phyloP scores from a whole-genome alignment of 345 rosid species.

The Arabidopsis thaliana region TAIR10.1 NC_003076.8:17586001-17586500 shows the following conservation, averaged over 20 bases:
- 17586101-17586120: constrained; percentile 53
- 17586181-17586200: constrained; percentile 56
- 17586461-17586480: constrained; percentile 57
- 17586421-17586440: constrained; percentile 48
- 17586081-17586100: constrained; percentile 55
- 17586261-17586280: constrained; percentile 59
- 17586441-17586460: constrained; percentile 57
- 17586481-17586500: constrained; percentile 53
- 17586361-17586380: constrained; percentile 77
- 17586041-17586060: constrained; percentile 78
- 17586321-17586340: constrained; percentile 63
- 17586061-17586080: constrained; percentile 60
- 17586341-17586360: constrained; percentile 82
- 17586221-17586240: constrained; percentile 75
- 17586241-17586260: constrained; percentile 77
- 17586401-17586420: constrained; percentile 63
- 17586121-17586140: constrained; percentile 59
- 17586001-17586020: constrained; percentile 77
- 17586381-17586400: constrained; percentile 77
- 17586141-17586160: constrained; percentile 57
- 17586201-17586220: constrained; percentile 72
- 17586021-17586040: constrained; percentile 85
- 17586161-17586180: constrained; percentile 57
- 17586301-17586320: constrained; percentile 54
- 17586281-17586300: constrained; percentile 69